These are phyloP conservation scores for Botrytis deweyae DNA, from an alignment of 2,329 filamentous ascomycete genomes.

Conservation along the genomic window DNA sequence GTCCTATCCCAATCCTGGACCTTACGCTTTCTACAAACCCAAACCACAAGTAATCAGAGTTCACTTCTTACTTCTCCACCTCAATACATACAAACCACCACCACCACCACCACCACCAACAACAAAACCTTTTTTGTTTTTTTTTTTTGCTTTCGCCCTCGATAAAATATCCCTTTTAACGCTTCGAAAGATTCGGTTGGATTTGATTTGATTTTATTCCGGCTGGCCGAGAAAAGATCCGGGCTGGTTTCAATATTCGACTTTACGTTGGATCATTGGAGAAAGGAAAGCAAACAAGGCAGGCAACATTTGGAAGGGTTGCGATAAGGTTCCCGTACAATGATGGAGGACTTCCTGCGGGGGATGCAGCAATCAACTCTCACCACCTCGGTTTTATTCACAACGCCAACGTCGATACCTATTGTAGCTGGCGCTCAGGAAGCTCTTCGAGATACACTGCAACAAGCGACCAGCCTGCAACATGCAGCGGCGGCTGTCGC, in stretches of 20 bases:
- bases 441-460: constrained; percentile 18
- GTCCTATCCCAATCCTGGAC: neutral
- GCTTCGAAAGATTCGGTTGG: neutral
- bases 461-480: neutral
- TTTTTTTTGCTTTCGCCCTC: neutral
- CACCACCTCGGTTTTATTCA: constrained; percentile 26
- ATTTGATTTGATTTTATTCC: constrained; percentile 1
- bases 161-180: neutral
- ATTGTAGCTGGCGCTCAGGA: constrained; percentile 15
- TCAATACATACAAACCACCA: neutral
- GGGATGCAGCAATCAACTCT: constrained; percentile 29
- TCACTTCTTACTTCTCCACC: neutral
- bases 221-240: constrained; percentile 20
- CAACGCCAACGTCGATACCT: constrained; percentile 23
- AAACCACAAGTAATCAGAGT: constrained; percentile 6
- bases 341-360: constrained; percentile 31
- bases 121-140: neutral
- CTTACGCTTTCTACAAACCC: neutral
- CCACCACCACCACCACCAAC: constrained; percentile 8
- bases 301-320: constrained; percentile 12
- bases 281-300: neutral
- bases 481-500: neutral
- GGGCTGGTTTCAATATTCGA: constrained; percentile 4
- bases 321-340: constrained; percentile 19
- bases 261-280: neutral